Percentiles rank a stretch among this genome's conserved stretches.
Conservation (phyloP, 306 rosid species). For the Casuarina equisetifolia region DNA sequence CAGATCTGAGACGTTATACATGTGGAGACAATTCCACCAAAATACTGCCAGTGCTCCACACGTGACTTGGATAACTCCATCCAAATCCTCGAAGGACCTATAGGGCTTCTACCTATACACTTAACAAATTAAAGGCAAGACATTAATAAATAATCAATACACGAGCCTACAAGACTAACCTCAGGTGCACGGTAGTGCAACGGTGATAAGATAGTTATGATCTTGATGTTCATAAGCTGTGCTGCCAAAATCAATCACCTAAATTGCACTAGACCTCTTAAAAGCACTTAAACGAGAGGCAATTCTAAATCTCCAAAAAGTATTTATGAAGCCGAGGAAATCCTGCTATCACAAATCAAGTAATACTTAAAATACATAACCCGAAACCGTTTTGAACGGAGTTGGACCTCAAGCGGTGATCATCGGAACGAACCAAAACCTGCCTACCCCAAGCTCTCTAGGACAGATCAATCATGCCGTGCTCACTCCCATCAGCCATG, state of each 20-base stretch:
- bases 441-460: too few species aligned
- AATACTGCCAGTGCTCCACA: slow-evolving; percentile 89
- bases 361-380: slow-evolving; percentile 91
- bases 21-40: slow-evolving; percentile 85
- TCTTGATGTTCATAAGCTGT: slow-evolving; percentile 78
- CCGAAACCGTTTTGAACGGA: too few species aligned
- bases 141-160: background rate
- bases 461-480: too few species aligned
- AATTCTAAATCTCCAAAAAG: slow-evolving; percentile 26
- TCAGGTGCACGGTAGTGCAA: slow-evolving; percentile 83
- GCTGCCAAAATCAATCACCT: slow-evolving; percentile 87
- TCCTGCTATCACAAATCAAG: slow-evolving; percentile 36
- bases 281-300: slow-evolving; percentile 58
- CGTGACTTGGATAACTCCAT: slow-evolving; percentile 83
- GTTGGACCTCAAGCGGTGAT: too few species aligned
- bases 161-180: slow-evolving; percentile 56
- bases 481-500: too few species aligned
- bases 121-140: too few species aligned
- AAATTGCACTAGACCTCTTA: slow-evolving; percentile 80
- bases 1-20: too few species aligned
- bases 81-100: slow-evolving; percentile 60
- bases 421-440: too few species aligned
- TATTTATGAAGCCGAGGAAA: slow-evolving; percentile 31
- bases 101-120: too few species aligned
- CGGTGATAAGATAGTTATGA: slow-evolving; percentile 75